A percentile compares a stretch with the other conserved stretches of the same genome.
These are phyloP conservation scores for Delonix regia DNA, from an alignment of 306 rosid genomes.

Conservation along the genomic window DNA sequence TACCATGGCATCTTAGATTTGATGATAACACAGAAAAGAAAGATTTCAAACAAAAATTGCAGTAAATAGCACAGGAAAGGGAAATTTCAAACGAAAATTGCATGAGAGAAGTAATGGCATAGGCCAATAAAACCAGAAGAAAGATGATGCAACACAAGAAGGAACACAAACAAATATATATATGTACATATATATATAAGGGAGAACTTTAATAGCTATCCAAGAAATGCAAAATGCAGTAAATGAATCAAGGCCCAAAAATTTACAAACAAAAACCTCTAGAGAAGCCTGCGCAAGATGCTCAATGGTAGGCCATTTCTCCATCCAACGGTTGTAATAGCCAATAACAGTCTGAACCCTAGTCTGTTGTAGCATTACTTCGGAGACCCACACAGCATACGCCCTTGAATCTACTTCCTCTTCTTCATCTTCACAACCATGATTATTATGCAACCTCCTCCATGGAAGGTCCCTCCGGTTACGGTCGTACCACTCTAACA, in stretches of 20 bases:
- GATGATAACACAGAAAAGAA: neutral
- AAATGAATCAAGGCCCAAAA: neutral
- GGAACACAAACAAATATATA: neutral
- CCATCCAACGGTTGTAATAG: slow-evolving; percentile 82
- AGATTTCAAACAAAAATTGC: neutral
- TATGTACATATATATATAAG: neutral
- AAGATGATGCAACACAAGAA: neutral
- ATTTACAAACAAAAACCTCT: slow-evolving; percentile 49
- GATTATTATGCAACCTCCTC: slow-evolving; percentile 45
- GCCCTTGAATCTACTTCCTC: slow-evolving; percentile 50
- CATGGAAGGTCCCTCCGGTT: slow-evolving; percentile 86
- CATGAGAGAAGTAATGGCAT: neutral
- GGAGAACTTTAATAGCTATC: neutral
- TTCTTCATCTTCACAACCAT: slow-evolving; percentile 22
- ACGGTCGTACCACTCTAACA: slow-evolving; percentile 76
- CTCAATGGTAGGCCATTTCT: slow-evolving; percentile 79
- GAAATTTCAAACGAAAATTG: neutral
- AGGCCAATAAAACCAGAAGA: neutral
- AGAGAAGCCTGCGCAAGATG: slow-evolving; percentile 78
- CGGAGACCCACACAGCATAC: slow-evolving; percentile 91
- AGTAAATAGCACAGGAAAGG: neutral
- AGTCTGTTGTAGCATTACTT: slow-evolving; percentile 90
- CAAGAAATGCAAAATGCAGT: neutral
- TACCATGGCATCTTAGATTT: neutral
- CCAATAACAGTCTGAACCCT: slow-evolving; percentile 83